A percentile compares a stretch with the other conserved stretches of the same genome.
phyloP scores from a whole-genome alignment of 768 basidiomycete species.

The Paxillus involutus region DNA sequence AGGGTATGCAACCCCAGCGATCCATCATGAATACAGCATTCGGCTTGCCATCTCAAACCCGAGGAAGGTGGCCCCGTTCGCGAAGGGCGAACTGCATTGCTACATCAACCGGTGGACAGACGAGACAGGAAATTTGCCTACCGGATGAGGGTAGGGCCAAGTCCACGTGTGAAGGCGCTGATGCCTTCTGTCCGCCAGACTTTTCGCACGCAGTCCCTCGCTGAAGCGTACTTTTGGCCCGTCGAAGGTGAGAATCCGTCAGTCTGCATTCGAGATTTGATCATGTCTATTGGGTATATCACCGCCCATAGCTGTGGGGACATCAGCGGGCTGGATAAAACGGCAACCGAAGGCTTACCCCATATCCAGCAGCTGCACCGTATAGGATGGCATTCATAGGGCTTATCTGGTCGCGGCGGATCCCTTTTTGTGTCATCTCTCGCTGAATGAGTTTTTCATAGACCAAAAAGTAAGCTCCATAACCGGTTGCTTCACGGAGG shows the following conservation, averaged over 20 bases:
- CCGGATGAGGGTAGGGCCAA: constrained; percentile 91
- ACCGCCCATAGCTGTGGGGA: constrained; percentile 72
- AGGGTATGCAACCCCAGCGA: background rate
- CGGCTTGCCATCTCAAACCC: constrained; percentile 93
- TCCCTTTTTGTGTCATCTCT: constrained; percentile 74
- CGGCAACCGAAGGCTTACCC: constrained; percentile 49
- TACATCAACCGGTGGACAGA: constrained; percentile 5
- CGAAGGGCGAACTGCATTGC: constrained; percentile 78
- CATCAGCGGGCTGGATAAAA: constrained; percentile 8
- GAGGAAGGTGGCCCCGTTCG: constrained; percentile 95
- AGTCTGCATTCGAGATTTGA: constrained; percentile 96
- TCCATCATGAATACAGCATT: constrained; percentile 43
- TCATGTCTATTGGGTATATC: constrained; percentile 95
- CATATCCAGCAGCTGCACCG: constrained; percentile 92
- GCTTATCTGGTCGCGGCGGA: constrained; percentile 73
- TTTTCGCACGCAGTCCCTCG: constrained; percentile 78
- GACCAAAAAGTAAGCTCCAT: constrained; percentile 86
- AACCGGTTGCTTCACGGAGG: constrained; percentile 77
- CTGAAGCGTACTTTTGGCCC: constrained; percentile 80
- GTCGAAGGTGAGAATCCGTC: too few relatives aligned
- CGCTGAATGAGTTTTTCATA: constrained; percentile 93
- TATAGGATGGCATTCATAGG: constrained; percentile 79
- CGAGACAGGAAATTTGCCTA: constrained; percentile 33
- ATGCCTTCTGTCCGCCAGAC: constrained; percentile 85
- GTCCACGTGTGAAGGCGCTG: constrained; percentile 86